Evolutionary conservation across 2,329 filamentous ascomycete genomes (phyloP), one percentile per base, ranked within the genome.

Genomic region (Apiospora rasikravindrae): DNA sequence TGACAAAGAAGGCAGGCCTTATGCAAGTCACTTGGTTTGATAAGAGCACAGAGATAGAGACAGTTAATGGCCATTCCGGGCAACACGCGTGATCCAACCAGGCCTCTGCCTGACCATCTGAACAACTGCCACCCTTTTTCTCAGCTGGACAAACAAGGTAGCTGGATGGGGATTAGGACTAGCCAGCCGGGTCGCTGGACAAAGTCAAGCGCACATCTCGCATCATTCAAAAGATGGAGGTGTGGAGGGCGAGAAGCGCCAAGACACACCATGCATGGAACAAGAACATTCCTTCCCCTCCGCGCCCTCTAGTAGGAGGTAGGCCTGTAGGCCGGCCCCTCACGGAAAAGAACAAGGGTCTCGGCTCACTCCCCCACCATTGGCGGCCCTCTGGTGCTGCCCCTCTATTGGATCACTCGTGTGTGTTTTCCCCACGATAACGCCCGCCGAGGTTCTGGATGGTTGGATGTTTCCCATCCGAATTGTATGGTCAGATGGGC

Each of bases 231-330:
- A 64, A 10, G 57, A 40, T n/a, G 33, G 57, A 64, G 33, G 57
- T 40, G 57, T 64, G 57, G 57, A 64, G 57, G 57, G 22, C 10
- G 57, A 40, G 57, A 1, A 64, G 57, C 33, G 57, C 57, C 57
- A 64, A 64, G 57, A 40, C 57, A 64, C 57, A n/a, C 57, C 57
- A 64, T 64, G 57, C 57, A 64, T 64, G 33, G 57, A 64, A 64
- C 22, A 61, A 61, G 53, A 61, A 33, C 53, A 61, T 61, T 61
- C 53, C 29, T 61, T n/a, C 51, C 26, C 26, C 29, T 61, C 53
- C 53, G 53, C 26, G 53, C 26, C 53, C 29, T n/a, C 19, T n/a
- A n/a, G 45, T 49, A 10, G 40, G 40, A 11, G 8, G 8, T 42
- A 14, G 40, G 33, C 33, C 13, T 40, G 33, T 61, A 29, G 53